A percentile compares a stretch with the other conserved stretches of the same genome.
phyloP scores from a whole-genome alignment of 768 basidiomycete genomes.

The Leccinum rimulosum region DNA sequence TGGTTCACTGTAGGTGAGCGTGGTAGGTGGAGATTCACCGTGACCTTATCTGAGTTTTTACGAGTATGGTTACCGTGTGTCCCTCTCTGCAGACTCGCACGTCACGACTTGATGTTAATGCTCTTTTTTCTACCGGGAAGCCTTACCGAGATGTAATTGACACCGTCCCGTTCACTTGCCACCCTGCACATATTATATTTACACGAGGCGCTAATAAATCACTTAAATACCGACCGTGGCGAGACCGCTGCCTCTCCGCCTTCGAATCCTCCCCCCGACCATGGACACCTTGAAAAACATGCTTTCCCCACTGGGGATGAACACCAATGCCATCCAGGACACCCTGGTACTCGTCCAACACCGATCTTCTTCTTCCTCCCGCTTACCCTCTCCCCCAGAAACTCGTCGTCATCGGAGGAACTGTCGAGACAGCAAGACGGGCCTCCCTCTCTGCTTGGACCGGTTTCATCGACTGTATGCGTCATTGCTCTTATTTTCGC shows the following conservation, averaged over 20 bases:
- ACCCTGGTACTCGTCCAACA: slow-evolving; percentile 54
- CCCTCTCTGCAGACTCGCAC: slow-evolving; percentile 17
- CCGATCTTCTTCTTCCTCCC: not conserved
- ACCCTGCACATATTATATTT: slow-evolving; percentile 30
- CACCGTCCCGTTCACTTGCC: slow-evolving; percentile 24
- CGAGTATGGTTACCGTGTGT: slow-evolving; percentile 18
- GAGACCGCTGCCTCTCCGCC: slow-evolving; percentile 28
- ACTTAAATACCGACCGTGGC: slow-evolving; percentile 39
- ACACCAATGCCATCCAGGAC: slow-evolving; percentile 70
- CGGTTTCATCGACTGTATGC: slow-evolving; percentile 79
- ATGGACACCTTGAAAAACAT: slow-evolving; percentile 76
- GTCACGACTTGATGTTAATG: slow-evolving; percentile 12
- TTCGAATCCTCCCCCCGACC: slow-evolving; percentile 26
- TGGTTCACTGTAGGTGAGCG: not conserved
- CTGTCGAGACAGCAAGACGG: slow-evolving; percentile 80
- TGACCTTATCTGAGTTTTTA: slow-evolving; percentile 18
- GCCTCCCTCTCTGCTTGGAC: slow-evolving; percentile 86
- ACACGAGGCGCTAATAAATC: slow-evolving; percentile 34
- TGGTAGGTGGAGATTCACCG: slow-evolving; percentile 1
- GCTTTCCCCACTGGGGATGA: slow-evolving; percentile 67
- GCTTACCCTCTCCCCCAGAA: slow-evolving; percentile 45
- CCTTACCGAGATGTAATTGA: slow-evolving; percentile 33
- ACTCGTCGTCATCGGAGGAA: slow-evolving; percentile 88
- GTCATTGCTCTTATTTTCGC: not conserved
- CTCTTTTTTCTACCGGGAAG: slow-evolving; percentile 23